A percentile compares a stretch with the other conserved stretches of the same genome.
Evolutionary conservation across 2,329 filamentous ascomycete genomes (phyloP).

Genomic region (Aspergillus jensenii): DNA sequence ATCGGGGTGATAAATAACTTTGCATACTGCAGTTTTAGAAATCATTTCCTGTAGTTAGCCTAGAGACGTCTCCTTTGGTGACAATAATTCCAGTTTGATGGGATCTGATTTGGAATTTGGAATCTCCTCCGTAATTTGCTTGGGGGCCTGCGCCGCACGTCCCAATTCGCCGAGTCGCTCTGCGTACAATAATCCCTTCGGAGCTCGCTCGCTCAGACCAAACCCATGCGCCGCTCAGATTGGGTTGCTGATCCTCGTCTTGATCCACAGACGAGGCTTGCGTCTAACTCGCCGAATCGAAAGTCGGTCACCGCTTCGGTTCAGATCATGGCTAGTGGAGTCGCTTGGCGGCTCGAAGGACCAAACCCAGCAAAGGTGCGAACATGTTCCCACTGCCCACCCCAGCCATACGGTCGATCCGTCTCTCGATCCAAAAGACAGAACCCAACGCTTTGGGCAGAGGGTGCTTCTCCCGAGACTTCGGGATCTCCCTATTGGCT

Average conservation of each 20-base stretch:
- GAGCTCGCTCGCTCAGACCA: background rate
- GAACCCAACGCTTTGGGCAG: constrained; percentile 4
- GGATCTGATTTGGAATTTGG: constrained; percentile 25
- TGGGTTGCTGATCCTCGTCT: constrained; percentile 18
- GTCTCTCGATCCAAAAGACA: background rate
- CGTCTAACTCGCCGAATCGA: constrained; percentile 16
- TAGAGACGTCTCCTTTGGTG: constrained; percentile 12
- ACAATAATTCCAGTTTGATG: constrained; percentile 11
- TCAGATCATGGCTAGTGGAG: constrained; percentile 19
- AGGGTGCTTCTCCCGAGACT: constrained; percentile 1
- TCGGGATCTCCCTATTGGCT: constrained; percentile 7
- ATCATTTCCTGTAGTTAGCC: constrained; percentile 10
- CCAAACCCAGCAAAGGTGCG: background rate
- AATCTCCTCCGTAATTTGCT: constrained; percentile 11
- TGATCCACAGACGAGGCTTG: constrained; percentile 16
- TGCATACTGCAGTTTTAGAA: constrained; percentile 12
- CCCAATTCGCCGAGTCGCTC: constrained; percentile 16
- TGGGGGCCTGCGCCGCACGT: constrained; percentile 20
- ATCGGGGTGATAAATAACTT: constrained; percentile 18
- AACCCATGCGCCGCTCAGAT: constrained; percentile 16
- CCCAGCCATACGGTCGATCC: background rate
- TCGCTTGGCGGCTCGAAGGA: background rate
- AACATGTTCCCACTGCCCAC: constrained; percentile 16
- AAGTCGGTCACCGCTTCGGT: constrained; percentile 9
- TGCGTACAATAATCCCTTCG: background rate